These are phyloP conservation scores for Pseudozyma flocculosa DNA, from an alignment of 1,284 basidiomycete species.

Conservation along the genomic window DNA sequence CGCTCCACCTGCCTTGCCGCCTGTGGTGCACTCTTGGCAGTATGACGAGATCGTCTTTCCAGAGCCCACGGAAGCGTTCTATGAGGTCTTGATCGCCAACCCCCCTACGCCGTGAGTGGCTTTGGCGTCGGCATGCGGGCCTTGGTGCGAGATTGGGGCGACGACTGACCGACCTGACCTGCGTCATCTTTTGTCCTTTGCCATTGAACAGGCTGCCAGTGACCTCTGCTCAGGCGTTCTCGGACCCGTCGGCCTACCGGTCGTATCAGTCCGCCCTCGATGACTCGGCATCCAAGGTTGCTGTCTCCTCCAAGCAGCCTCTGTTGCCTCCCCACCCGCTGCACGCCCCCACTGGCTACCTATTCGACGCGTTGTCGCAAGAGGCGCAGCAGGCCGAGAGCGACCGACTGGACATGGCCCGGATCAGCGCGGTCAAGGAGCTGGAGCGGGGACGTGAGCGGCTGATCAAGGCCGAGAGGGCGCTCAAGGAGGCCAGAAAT, in stretches of 20 bases:
- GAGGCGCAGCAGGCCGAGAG: slow-evolving; percentile 81
- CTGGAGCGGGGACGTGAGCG: slow-evolving; percentile 53
- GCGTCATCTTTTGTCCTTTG: not conserved
- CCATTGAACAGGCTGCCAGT: slow-evolving; percentile 20
- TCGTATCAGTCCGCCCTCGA: slow-evolving; percentile 25
- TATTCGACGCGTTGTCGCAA: slow-evolving; percentile 66
- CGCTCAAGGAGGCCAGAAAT: slow-evolving; percentile 39
- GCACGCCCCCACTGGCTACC: slow-evolving; percentile 49
- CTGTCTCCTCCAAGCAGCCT: not conserved
- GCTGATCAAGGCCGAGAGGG: slow-evolving; percentile 55
- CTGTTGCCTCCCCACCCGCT: slow-evolving; percentile 44
- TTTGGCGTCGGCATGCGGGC: slow-evolving; percentile 63
- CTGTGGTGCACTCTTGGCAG: slow-evolving; percentile 81
- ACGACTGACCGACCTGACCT: too few relatives aligned
- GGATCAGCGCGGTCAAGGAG: slow-evolving; percentile 65
- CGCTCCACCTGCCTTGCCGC: slow-evolving; percentile 15
- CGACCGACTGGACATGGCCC: slow-evolving; percentile 75
- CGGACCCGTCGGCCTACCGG: slow-evolving; percentile 38
- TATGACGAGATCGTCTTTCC: slow-evolving; percentile 98
- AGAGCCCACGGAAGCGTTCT: slow-evolving; percentile 86
- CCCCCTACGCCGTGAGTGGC: slow-evolving; percentile 73
- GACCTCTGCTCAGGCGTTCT: slow-evolving; percentile 43
- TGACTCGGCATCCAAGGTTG: slow-evolving; percentile 5
- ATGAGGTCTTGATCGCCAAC: slow-evolving; percentile 76
- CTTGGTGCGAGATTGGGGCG: not conserved